A percentile compares a stretch with the other conserved stretches of the same genome.
phyloP scores from a whole-genome alignment of 768 basidiomycete genomes.

The Podaxis rugospora region DNA sequence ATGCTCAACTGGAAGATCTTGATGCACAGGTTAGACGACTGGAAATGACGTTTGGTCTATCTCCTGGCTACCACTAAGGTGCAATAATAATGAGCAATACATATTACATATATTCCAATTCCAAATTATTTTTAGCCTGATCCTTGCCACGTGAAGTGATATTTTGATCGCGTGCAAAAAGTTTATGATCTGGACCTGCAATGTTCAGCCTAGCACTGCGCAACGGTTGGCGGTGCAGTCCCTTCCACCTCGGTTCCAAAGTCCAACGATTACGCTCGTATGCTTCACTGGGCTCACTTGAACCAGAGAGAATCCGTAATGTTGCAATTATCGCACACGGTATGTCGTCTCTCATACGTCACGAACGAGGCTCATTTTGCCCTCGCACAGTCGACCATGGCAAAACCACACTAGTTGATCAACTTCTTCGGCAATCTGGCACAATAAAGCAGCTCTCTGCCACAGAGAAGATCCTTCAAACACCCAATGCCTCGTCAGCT shows the following conservation, averaged over 20 bases:
- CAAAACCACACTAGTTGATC: slow-evolving; percentile 50
- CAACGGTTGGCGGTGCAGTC: slow-evolving; percentile 1
- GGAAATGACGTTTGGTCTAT: neutral
- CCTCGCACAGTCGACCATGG: slow-evolving; percentile 41
- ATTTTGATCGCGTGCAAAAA: neutral
- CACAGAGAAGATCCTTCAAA: slow-evolving; percentile 30
- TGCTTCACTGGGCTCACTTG: neutral
- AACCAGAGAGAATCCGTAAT: slow-evolving; percentile 37
- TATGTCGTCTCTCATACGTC: slow-evolving; percentile 19
- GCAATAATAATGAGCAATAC: neutral
- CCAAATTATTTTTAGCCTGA: neutral
- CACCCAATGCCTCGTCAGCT: slow-evolving; percentile 23
- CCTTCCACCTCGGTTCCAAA: neutral
- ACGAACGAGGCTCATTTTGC: neutral
- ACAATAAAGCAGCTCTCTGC: slow-evolving; percentile 37
- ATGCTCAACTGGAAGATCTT: neutral
- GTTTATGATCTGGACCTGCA: neutral
- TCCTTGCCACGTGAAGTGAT: neutral
- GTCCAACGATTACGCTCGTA: neutral
- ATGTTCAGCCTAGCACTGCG: neutral
- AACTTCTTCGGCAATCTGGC: slow-evolving; percentile 45
- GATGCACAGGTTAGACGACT: neutral
- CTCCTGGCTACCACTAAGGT: neutral
- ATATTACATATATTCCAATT: neutral
- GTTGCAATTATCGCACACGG: slow-evolving; percentile 51